These are phyloP conservation scores for Aspergillus sclerotialis DNA, from an alignment of 2,329 filamentous ascomycete species.

Conservation along the genomic window DNA sequence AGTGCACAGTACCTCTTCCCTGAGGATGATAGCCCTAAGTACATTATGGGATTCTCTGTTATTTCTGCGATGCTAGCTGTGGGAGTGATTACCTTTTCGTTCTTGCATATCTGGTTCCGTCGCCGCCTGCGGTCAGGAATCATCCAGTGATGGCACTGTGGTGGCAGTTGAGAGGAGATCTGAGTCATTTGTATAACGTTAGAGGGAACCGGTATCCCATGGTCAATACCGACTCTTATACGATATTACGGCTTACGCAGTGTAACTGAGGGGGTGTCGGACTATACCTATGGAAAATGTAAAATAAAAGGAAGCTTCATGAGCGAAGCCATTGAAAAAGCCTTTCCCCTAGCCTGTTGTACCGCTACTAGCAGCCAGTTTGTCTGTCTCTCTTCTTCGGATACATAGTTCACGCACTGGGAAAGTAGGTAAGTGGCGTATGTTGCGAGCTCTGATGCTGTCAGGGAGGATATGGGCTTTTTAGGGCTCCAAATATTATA, in stretches of 20 bases:
- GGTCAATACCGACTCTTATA: too few species aligned
- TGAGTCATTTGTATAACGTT: too few species aligned
- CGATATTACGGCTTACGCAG: too few species aligned
- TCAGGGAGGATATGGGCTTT: slow-evolving; percentile 41
- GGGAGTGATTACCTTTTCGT: slow-evolving; percentile 21
- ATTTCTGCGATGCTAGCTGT: slow-evolving; percentile 28
- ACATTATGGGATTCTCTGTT: slow-evolving; percentile 38
- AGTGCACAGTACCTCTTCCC: slow-evolving; percentile 42
- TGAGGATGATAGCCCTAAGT: slow-evolving; percentile 41
- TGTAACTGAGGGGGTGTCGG: too few species aligned
- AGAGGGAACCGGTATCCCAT: too few species aligned
- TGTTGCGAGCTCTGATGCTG: slow-evolving; percentile 47
- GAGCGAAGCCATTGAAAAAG: too few species aligned
- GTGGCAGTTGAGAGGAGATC: too few species aligned
- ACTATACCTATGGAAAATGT: too few species aligned
- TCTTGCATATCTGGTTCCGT: slow-evolving; percentile 19
- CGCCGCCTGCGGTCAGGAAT: slow-evolving; percentile 1
- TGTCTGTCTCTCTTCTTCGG: slow-evolving; percentile 39
- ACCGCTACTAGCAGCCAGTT: too few species aligned
- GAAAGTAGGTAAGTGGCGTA: slow-evolving; percentile 49
- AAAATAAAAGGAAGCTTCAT: too few species aligned
- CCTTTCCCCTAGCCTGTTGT: too few species aligned
- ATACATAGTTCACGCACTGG: slow-evolving; percentile 51
- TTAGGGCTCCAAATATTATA: slow-evolving; percentile 53
- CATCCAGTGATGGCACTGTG: too few species aligned